Conservation (phyloP, 129 eudicot genomes). For the Smallanthus sonchifolius region DNA sequence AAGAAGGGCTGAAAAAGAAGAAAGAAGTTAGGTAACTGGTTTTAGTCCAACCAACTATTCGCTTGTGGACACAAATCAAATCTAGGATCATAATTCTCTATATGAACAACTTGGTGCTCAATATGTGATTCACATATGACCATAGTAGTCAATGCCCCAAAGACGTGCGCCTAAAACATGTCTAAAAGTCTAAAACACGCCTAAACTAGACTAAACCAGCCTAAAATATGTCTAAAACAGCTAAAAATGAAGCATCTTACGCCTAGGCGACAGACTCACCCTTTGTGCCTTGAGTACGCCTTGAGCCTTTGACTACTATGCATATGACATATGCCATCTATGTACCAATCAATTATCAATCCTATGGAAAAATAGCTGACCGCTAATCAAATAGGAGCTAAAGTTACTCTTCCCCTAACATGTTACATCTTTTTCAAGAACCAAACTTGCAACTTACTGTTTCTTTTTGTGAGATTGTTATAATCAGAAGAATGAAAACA, state of each 20-base stretch:
- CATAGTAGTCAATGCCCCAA: no score
- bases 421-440: background rate
- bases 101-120: background rate
- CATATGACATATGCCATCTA: background rate
- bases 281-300: no score
- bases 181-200: no score
- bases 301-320: no score
- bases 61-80: background rate
- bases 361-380: background rate
- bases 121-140: background rate
- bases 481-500: background rate
- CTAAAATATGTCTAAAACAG: no score
- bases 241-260: no score
- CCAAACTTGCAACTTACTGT: background rate
- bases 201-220: no score
- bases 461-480: background rate
- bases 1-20: conserved; percentile 38
- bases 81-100: background rate
- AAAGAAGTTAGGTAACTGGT: background rate
- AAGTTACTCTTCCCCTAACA: background rate
- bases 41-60: background rate
- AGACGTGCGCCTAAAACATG: no score
- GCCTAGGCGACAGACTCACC: no score
- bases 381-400: background rate
- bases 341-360: background rate